Evolutionary conservation across 305 asterid genomes (phyloP).

Genomic region (Plantago coronopus): DNA sequence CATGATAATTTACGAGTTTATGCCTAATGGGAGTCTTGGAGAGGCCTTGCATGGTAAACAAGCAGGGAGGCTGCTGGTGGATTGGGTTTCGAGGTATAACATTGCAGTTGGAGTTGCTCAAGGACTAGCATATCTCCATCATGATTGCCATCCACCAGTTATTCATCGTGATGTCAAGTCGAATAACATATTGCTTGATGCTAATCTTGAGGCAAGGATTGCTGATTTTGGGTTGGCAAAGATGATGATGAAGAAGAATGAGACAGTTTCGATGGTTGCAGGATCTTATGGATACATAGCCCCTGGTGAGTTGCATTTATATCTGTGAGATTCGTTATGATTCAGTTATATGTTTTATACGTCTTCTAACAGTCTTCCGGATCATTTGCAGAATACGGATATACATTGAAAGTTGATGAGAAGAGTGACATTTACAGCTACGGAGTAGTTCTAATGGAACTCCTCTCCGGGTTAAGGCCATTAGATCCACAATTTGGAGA

Average conservation of each 20-base stretch:
- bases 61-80: constrained; percentile 54
- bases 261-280: constrained; percentile 79
- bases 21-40: constrained; percentile 83
- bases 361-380: not conserved
- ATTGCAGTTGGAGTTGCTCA: constrained; percentile 83
- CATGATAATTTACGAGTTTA: constrained; percentile 71
- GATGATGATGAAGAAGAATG: constrained; percentile 62
- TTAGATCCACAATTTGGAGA: constrained; percentile 74
- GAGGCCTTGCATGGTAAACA: constrained; percentile 72
- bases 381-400: constrained; percentile 70
- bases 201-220: constrained; percentile 71
- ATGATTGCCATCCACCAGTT: constrained; percentile 75
- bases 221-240: constrained; percentile 90
- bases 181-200: constrained; percentile 71
- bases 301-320: constrained; percentile 55
- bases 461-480: constrained; percentile 71
- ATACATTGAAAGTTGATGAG: constrained; percentile 77
- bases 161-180: constrained; percentile 86
- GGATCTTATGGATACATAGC: constrained; percentile 96
- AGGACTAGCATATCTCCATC: constrained; percentile 82
- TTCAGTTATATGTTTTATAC: not conserved
- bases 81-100: constrained; percentile 82
- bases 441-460: constrained; percentile 91
- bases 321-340: not conserved
- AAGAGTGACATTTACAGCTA: constrained; percentile 86